phyloP scores from a whole-genome alignment of 306 rosid genomes.

The Quercus ilex region DNA sequence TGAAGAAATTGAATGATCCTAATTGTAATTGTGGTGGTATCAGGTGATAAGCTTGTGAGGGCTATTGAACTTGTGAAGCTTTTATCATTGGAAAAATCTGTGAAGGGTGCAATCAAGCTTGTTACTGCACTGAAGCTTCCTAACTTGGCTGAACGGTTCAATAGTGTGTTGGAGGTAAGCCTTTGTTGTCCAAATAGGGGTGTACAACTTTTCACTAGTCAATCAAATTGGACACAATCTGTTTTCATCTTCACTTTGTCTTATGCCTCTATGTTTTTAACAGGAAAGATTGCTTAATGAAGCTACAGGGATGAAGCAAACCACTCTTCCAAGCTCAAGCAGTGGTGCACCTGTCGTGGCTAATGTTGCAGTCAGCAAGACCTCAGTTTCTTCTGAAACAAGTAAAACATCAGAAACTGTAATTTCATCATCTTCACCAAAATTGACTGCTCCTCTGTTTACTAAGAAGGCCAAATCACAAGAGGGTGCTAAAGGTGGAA shows the following conservation, averaged over 20 bases:
- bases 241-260: neutral
- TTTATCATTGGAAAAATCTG: conserved; percentile 79
- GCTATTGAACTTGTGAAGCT: conserved; percentile 91
- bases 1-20: neutral
- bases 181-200: conserved; percentile 6
- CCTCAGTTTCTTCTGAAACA: conserved; percentile 24
- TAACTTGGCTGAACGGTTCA: conserved; percentile 87
- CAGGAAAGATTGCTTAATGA: conserved; percentile 72
- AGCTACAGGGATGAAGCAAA: conserved; percentile 31
- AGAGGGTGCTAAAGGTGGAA: conserved; percentile 40
- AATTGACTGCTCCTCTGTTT: conserved; percentile 54
- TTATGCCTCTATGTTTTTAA: conserved; percentile 12
- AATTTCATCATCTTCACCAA: conserved; percentile 34
- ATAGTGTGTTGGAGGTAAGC: conserved; percentile 75
- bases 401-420: conserved; percentile 33
- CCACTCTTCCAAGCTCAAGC: conserved; percentile 29
- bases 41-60: conserved; percentile 93
- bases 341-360: conserved; percentile 23
- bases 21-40: conserved; percentile 14
- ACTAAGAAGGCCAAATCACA: conserved; percentile 56
- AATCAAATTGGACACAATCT: neutral
- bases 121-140: conserved; percentile 91
- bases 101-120: conserved; percentile 90
- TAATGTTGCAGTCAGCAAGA: conserved; percentile 23
- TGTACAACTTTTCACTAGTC: neutral